Evolutionary conservation across 352 stramenopile genomes (phyloP).

Genomic region (Halophytophthora polymorphica): DNA sequence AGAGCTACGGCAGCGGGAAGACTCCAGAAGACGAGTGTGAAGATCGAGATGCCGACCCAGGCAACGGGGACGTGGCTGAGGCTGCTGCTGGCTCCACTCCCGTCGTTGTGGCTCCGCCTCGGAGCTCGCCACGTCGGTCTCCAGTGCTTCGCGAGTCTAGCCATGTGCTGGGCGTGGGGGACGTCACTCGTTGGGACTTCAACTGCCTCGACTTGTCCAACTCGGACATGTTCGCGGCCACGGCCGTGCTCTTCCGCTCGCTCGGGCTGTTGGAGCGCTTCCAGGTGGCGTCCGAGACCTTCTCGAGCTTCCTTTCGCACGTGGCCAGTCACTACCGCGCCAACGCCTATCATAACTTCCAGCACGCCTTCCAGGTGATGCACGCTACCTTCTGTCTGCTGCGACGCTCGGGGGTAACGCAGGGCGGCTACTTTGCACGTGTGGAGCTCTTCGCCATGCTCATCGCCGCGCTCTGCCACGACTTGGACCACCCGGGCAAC

Average conservation of each 20-base stretch:
- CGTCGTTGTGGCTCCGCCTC: constrained; percentile 11
- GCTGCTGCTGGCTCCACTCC: constrained; percentile 3
- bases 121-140: constrained; percentile 12
- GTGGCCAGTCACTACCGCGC: constrained; percentile 58
- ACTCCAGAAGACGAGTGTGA: constrained; percentile 3
- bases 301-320: constrained; percentile 53
- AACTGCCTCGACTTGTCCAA: constrained; percentile 51
- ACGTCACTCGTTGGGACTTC: constrained; percentile 54
- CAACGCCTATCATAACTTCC: constrained; percentile 77
- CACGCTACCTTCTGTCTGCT: constrained; percentile 54
- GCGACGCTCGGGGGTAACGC: constrained; percentile 28
- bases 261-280: constrained; percentile 59
- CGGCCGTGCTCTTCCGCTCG: constrained; percentile 48
- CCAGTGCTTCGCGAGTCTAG: constrained; percentile 16
- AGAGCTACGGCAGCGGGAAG: no score
- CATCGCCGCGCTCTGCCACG: constrained; percentile 59
- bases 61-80: neutral
- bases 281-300: constrained; percentile 42
- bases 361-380: constrained; percentile 71
- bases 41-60: constrained; percentile 3
- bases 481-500: constrained; percentile 79
- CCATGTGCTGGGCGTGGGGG: constrained; percentile 39
- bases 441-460: constrained; percentile 56
- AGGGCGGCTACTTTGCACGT: constrained; percentile 34
- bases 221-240: constrained; percentile 44